Evolutionary conservation across 495 filamentous ascomycete species (phyloP).

Genomic region (Neurospora sp.): DNA sequence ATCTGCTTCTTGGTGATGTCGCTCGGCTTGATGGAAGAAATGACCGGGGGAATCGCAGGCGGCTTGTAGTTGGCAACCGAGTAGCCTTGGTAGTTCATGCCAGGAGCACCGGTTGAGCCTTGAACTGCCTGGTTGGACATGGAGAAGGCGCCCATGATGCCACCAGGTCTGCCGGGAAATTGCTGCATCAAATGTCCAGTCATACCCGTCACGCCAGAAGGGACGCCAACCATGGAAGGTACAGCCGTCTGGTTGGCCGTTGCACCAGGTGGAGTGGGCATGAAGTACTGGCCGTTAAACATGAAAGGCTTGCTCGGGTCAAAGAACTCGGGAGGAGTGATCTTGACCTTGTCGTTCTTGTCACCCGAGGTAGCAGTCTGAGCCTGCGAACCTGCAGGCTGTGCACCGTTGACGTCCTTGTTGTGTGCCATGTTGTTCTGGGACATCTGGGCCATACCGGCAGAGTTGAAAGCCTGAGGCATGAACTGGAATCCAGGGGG

Average conservation of each 20-base stretch:
- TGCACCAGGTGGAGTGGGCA: constrained; percentile 21
- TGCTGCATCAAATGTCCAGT: constrained; percentile 13
- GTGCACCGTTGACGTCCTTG: constrained; percentile 9
- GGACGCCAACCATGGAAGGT: constrained; percentile 12
- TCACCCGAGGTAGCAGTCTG: constrained; percentile 19
- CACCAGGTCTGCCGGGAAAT: constrained; percentile 8
- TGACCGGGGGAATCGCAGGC: constrained; percentile 17
- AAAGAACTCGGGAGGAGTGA: constrained; percentile 33
- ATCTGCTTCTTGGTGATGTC: constrained; percentile 40
- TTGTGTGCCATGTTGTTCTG: constrained; percentile 11
- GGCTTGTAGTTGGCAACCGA: constrained; percentile 17
- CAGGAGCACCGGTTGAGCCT: neutral
- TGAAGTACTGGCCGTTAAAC: constrained; percentile 39
- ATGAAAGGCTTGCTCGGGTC: constrained; percentile 36
- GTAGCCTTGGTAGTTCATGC: constrained; percentile 3
- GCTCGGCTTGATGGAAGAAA: constrained; percentile 36
- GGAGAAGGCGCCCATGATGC: constrained; percentile 6
- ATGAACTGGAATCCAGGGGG: constrained; percentile 14
- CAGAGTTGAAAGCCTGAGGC: constrained; percentile 6
- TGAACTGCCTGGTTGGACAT: constrained; percentile 1
- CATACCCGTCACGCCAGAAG: constrained; percentile 7
- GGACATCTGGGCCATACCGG: constrained; percentile 1
- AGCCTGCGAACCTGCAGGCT: constrained; percentile 13
- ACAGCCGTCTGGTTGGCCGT: constrained; percentile 14
- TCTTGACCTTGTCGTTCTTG: constrained; percentile 28